phyloP scores from a whole-genome alignment of 2,329 filamentous ascomycete species.

The Pseudogymnoascus sp. region DNA sequence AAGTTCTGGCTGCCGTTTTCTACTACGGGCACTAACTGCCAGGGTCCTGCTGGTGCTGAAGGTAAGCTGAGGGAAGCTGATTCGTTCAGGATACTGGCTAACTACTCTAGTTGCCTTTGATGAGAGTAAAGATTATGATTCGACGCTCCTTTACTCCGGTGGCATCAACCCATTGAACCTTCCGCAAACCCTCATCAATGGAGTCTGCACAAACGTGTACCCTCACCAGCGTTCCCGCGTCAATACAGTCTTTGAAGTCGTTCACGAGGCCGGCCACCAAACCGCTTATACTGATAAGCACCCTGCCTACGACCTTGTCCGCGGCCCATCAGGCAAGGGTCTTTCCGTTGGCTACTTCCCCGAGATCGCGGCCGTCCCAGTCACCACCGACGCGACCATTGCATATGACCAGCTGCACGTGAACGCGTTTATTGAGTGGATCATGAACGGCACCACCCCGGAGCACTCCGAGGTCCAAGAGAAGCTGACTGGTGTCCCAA shows the following conservation, averaged over 20 bases:
- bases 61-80: conserved; percentile 17
- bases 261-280: conserved; percentile 20
- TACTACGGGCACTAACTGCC: conserved; percentile 20
- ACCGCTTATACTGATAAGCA: conserved; percentile 32
- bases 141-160: conserved; percentile 23
- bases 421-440: conserved; percentile 27
- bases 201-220: conserved; percentile 24
- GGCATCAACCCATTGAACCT: conserved; percentile 26
- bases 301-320: conserved; percentile 29
- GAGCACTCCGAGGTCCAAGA: conserved; percentile 20
- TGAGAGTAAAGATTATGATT: conserved; percentile 26
- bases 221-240: conserved; percentile 27
- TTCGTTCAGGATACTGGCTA: neutral
- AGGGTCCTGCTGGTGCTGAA: conserved; percentile 25
- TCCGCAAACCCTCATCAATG: conserved; percentile 19
- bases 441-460: conserved; percentile 21
- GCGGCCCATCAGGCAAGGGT: conserved; percentile 28
- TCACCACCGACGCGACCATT: conserved; percentile 24
- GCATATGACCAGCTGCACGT: conserved; percentile 28
- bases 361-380: conserved; percentile 24
- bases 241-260: conserved; percentile 29
- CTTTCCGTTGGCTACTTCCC: conserved; percentile 30
- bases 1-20: conserved; percentile 20
- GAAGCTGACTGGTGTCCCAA: conserved; percentile 17
- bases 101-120: conserved; percentile 22